These are phyloP conservation scores for Marchantia paleacea DNA, from an alignment of 225 moss, liverwort and hornwort genomes.

Conservation along the genomic window DNA sequence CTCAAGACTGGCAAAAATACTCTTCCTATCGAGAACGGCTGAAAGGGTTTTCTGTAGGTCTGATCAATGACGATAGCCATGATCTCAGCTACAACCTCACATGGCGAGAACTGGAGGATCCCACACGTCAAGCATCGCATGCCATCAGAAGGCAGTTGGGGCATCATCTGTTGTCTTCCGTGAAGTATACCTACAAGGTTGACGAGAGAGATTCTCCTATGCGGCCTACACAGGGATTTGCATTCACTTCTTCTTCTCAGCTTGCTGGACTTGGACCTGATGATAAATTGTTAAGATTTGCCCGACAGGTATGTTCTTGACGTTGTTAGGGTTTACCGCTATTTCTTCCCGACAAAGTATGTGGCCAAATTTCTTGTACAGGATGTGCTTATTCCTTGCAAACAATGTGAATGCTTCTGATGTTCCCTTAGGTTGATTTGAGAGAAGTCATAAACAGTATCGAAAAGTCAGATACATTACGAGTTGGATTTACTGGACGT, in stretches of 20 bases:
- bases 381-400: too few relatives aligned
- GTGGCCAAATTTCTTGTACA: too few relatives aligned
- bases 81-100: constrained; percentile 95
- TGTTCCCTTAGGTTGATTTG: too few relatives aligned
- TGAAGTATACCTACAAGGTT: constrained; percentile 87
- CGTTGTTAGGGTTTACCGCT: neutral
- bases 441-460: too few relatives aligned
- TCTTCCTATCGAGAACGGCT: constrained; percentile 91
- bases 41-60: constrained; percentile 77
- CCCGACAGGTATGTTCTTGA: constrained; percentile 65
- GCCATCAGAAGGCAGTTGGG: constrained; percentile 88
- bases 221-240: constrained; percentile 76
- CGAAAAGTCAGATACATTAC: too few relatives aligned
- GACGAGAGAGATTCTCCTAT: constrained; percentile 83
- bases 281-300: constrained; percentile 81
- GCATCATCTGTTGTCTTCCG: constrained; percentile 82
- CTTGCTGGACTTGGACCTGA: constrained; percentile 95
- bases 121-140: constrained; percentile 78
- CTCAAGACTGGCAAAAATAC: constrained; percentile 97
- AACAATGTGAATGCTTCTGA: too few relatives aligned
- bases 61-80: constrained; percentile 82
- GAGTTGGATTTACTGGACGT: too few relatives aligned
- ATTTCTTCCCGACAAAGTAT: neutral
- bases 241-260: constrained; percentile 89
- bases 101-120: constrained; percentile 95